A percentile compares a stretch with the other conserved stretches of the same genome.
Conservation (phyloP, 345 rosid species). For the Citropsis articulata region DNA sequence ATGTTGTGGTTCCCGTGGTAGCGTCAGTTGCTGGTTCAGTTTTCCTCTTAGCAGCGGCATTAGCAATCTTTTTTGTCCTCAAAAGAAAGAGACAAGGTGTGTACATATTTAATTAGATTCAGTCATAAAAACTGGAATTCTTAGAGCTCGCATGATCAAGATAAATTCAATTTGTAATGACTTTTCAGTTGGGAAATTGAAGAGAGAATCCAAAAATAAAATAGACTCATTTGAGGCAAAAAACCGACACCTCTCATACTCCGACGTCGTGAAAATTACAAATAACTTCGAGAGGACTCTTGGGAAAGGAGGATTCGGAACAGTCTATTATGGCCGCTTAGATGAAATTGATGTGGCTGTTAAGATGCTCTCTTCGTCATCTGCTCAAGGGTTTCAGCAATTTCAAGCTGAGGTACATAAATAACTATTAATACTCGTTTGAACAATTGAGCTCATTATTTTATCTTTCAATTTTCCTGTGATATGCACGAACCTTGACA, state of each 20-base stretch:
- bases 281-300: constrained; percentile 1
- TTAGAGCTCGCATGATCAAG: too few species aligned
- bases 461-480: neutral
- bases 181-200: neutral
- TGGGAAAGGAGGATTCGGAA: constrained; percentile 26
- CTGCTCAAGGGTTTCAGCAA: constrained; percentile 43
- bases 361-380: constrained; percentile 44
- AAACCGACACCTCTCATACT: constrained; percentile 21
- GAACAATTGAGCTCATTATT: too few species aligned
- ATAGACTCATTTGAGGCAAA: neutral
- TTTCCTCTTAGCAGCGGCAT: constrained; percentile 22
- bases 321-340: constrained; percentile 43
- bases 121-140: too few species aligned
- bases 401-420: constrained; percentile 48
- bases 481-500: too few species aligned
- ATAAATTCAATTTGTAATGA: neutral
- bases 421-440: too few species aligned
- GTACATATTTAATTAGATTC: neutral
- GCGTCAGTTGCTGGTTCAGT: constrained; percentile 24
- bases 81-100: constrained; percentile 17
- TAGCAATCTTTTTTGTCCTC: constrained; percentile 13
- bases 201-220: too few species aligned
- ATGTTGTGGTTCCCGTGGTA: constrained; percentile 28
- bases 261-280: constrained; percentile 22
- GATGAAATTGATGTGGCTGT: constrained; percentile 41